These are phyloP conservation scores for Lizanozyma gosingica DNA, from an alignment of 1,139 yeast species.

Conservation along the genomic window DNA sequence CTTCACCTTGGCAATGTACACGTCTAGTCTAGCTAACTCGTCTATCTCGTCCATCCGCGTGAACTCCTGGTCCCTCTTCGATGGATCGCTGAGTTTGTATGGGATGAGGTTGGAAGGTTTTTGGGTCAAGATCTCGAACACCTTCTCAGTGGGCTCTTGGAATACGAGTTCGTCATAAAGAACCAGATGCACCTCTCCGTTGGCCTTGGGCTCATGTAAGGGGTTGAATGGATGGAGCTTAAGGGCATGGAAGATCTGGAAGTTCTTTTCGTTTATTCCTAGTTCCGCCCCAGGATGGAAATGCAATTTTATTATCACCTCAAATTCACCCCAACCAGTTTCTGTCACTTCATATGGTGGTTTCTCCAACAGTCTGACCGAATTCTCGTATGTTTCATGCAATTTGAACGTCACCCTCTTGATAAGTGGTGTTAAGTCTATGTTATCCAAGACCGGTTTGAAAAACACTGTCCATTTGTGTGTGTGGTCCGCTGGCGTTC, in stretches of 20 bases:
- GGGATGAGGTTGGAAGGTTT: constrained; percentile 73
- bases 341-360: constrained; percentile 96
- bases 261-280: constrained; percentile 68
- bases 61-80: constrained; percentile 34
- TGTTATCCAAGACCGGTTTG: constrained; percentile 68
- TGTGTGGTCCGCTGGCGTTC: constrained; percentile 84
- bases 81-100: constrained; percentile 38
- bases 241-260: constrained; percentile 80
- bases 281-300: constrained; percentile 69
- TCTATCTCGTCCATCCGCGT: constrained; percentile 54
- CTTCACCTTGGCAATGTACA: constrained; percentile 55
- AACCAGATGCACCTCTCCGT: constrained; percentile 52
- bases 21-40: constrained; percentile 65
- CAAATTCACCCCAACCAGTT: constrained; percentile 99
- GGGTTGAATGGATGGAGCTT: constrained; percentile 84
- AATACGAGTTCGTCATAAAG: constrained; percentile 88
- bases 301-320: constrained; percentile 77
- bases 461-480: constrained; percentile 95
- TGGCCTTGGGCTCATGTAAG: constrained; percentile 27
- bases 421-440: constrained; percentile 71
- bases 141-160: constrained; percentile 88
- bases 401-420: constrained; percentile 89
- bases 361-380: constrained; percentile 72
- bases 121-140: constrained; percentile 69
- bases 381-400: constrained; percentile 86